Percentiles rank a stretch among this genome's conserved stretches.
Conservation (phyloP, 2,329 filamentous ascomycete genomes). For the Aspergillus unguis region DNA sequence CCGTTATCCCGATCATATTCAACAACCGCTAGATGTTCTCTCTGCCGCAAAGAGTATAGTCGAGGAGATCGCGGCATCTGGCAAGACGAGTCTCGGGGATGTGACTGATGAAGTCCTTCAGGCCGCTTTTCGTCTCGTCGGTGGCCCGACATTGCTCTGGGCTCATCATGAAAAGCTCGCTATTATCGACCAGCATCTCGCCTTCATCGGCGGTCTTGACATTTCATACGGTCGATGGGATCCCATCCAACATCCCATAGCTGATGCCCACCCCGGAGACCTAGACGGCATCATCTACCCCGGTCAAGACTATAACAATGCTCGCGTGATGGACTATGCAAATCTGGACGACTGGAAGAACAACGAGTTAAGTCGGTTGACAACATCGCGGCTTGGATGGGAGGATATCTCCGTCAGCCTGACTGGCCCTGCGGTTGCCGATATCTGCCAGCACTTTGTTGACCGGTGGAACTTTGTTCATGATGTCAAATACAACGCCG, state of each 20-base stretch:
- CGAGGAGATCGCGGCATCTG: background rate
- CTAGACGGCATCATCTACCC: background rate
- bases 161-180: conserved; percentile 1
- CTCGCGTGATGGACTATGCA: background rate
- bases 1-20: background rate
- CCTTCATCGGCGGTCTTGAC: background rate
- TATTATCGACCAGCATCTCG: background rate
- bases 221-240: conserved; percentile 2
- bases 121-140: background rate
- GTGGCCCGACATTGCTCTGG: background rate
- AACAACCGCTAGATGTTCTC: background rate
- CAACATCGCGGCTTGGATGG: background rate
- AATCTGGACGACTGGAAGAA: background rate
- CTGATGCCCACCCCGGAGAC: background rate
- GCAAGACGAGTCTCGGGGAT: background rate
- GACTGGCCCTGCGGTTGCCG: background rate
- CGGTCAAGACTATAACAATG: conserved; percentile 1
- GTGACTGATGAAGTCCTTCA: background rate
- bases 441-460: background rate
- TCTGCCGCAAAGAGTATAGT: background rate
- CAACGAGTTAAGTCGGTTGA: background rate
- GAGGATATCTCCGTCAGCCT: conserved; percentile 1
- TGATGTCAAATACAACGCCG: background rate
- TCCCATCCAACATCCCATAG: background rate
- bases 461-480: background rate